Evolutionary conservation across 768 basidiomycete species (phyloP).

Genomic region (Multifurca ochricompacta): DNA sequence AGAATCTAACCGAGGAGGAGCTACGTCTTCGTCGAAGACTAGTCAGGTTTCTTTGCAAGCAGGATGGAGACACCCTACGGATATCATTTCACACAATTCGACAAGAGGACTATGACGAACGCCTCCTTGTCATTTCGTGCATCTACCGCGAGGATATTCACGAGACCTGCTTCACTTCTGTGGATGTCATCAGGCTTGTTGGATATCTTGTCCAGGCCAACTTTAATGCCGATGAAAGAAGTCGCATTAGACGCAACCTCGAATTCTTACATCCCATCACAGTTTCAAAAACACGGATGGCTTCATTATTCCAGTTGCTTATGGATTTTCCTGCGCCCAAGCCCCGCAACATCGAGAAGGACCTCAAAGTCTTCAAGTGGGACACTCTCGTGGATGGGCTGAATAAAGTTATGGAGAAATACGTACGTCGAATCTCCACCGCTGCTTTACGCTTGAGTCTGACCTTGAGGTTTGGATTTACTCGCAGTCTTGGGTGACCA

Average conservation of each 20-base stretch:
- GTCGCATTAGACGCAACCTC: conserved; percentile 87
- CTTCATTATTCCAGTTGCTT: conserved; percentile 86
- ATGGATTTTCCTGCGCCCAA: conserved; percentile 95
- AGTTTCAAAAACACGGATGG: conserved; percentile 76
- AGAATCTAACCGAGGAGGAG: conserved; percentile 60
- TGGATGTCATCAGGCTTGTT: conserved; percentile 90
- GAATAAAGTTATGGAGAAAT: conserved; percentile 79
- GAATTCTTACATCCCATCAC: conserved; percentile 90
- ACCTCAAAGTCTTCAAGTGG: conserved; percentile 86
- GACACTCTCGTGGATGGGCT: conserved; percentile 58
- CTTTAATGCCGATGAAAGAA: conserved; percentile 94
- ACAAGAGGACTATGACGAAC: conserved; percentile 64
- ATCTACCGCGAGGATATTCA: conserved; percentile 78
- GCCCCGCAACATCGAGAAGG: conserved; percentile 96
- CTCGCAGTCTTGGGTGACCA: conserved; percentile 6
- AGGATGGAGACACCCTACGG: conserved; percentile 68
- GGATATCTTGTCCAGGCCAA: conserved; percentile 68
- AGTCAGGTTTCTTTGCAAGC: conserved; percentile 75
- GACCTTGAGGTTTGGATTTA: neutral
- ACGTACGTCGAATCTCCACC: conserved; percentile 40
- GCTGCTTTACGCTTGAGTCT: neutral
- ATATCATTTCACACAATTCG: conserved; percentile 70
- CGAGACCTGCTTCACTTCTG: conserved; percentile 84
- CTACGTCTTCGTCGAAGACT: conserved; percentile 65
- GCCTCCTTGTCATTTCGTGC: conserved; percentile 86